A percentile compares a stretch with the other conserved stretches of the same genome.
These are phyloP conservation scores for Trypanosomatidae sp. DNA, from an alignment of 208 protist species.

Conservation along the genomic window DNA sequence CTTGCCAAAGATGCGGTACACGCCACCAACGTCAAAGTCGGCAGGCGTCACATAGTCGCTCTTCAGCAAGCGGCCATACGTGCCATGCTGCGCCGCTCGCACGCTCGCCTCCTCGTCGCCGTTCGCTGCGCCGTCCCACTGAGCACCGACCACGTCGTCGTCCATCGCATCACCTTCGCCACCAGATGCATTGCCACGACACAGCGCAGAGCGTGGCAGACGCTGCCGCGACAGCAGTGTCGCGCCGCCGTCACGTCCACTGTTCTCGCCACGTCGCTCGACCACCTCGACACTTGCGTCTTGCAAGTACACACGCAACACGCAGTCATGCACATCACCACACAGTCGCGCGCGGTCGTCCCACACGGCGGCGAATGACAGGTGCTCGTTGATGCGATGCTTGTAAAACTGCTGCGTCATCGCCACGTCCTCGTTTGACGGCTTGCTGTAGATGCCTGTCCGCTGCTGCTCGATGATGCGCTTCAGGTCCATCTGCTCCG, in stretches of 20 bases:
- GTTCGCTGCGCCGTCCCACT: too few species aligned
- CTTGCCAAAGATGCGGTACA: slow-evolving; percentile 72
- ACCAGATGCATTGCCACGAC: too few species aligned
- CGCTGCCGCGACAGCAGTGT: slow-evolving; percentile 70
- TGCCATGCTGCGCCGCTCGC: slow-evolving; percentile 75
- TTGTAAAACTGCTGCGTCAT: slow-evolving; percentile 78
- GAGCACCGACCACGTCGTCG: too few species aligned
- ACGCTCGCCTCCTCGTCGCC: slow-evolving; percentile 25
- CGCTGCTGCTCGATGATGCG: slow-evolving; percentile 71
- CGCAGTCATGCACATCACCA: slow-evolving; percentile 71
- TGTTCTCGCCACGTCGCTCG: slow-evolving; percentile 56
- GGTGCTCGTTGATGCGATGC: slow-evolving; percentile 76
- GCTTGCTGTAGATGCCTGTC: slow-evolving; percentile 82
- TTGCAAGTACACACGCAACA: slow-evolving; percentile 60
- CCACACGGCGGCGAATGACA: slow-evolving; percentile 80
- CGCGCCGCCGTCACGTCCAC: slow-evolving; percentile 37
- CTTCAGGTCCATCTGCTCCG: slow-evolving; percentile 82
- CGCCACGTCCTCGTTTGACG: slow-evolving; percentile 71
- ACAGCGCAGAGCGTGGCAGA: slow-evolving; percentile 21
- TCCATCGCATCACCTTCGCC: too few species aligned
- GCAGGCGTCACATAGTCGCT: slow-evolving; percentile 62
- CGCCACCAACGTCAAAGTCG: slow-evolving; percentile 73
- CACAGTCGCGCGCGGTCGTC: slow-evolving; percentile 74
- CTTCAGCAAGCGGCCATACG: slow-evolving; percentile 80
- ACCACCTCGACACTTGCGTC: slow-evolving; percentile 72